These are phyloP conservation scores for Speleostelium caveatum DNA, from an alignment of 78 protist species.

Conservation along the genomic window DNA sequence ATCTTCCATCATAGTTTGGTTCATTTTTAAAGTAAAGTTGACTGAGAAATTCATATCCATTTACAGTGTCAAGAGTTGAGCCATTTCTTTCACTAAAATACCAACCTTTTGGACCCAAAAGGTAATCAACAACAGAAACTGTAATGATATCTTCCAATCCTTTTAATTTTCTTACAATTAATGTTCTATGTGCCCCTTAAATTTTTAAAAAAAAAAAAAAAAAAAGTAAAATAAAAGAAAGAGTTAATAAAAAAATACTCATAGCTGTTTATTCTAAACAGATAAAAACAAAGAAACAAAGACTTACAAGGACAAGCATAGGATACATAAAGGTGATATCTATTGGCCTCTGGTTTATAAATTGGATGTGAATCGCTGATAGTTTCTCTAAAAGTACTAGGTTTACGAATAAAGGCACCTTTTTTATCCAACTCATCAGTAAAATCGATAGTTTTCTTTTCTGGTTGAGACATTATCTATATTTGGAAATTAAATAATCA, in stretches of 20 bases:
- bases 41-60: conserved; percentile 10
- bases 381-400: neutral
- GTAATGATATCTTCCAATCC: conserved; percentile 87
- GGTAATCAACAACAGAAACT: conserved; percentile 56
- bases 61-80: conserved; percentile 36
- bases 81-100: conserved; percentile 18
- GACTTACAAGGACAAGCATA: neutral
- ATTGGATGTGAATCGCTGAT: neutral
- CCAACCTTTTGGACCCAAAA: conserved; percentile 47
- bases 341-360: conserved; percentile 31
- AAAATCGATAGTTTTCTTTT: conserved; percentile 3
- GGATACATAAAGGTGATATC: conserved; percentile 13
- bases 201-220: neutral
- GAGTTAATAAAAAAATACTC: neutral
- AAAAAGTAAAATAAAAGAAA: neutral
- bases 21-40: conserved; percentile 6
- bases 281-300: neutral
- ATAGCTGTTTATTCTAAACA: neutral
- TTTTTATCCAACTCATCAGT: conserved; percentile 17
- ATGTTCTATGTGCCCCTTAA: neutral
- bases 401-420: conserved; percentile 13
- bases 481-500: no score
- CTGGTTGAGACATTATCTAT: neutral
- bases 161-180: conserved; percentile 36
- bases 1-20: conserved; percentile 49